Evolutionary conservation across 176 grass and related monocot species (phyloP).

Genomic region (Aegilops speltoides): DNA sequence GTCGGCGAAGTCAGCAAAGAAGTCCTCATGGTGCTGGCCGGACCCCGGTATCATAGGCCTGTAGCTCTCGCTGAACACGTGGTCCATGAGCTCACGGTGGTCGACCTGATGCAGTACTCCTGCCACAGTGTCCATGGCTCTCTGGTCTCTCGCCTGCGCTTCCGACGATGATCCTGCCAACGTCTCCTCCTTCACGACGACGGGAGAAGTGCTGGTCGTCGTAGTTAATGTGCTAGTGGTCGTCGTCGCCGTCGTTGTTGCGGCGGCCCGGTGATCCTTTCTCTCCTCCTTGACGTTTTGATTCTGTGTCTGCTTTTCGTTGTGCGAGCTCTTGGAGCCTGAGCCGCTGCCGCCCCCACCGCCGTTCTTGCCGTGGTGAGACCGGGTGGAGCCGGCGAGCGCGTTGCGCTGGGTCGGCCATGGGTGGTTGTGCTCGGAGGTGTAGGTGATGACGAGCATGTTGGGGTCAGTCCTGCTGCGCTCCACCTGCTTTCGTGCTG

Average conservation of each 20-base stretch:
- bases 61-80: constrained; percentile 64
- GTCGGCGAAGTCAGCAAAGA: constrained; percentile 56
- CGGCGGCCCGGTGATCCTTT: constrained; percentile 28
- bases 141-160: constrained; percentile 22
- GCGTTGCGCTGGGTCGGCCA: constrained; percentile 97
- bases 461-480: constrained; percentile 89
- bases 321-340: constrained; percentile 54
- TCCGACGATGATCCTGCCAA: constrained; percentile 46
- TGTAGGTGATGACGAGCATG: constrained; percentile 98
- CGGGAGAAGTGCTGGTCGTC: constrained; percentile 8
- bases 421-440: constrained; percentile 97
- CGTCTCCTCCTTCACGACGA: constrained; percentile 44
- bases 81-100: constrained; percentile 50
- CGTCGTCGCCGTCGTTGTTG: constrained; percentile 9
- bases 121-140: constrained; percentile 37
- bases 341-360: constrained; percentile 40
- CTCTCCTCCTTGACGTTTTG: constrained; percentile 56
- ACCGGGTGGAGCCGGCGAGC: constrained; percentile 86
- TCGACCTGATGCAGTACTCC: constrained; percentile 4
- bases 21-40: constrained; percentile 67
- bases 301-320: constrained; percentile 38
- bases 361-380: constrained; percentile 57
- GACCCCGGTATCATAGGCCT: constrained; percentile 72
- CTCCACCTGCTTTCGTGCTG: constrained; percentile 96
- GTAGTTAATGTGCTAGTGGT: constrained; percentile 18